Conservation (phyloP, 371 early-diverging fungal species). For the Modicella reniformis region DNA sequence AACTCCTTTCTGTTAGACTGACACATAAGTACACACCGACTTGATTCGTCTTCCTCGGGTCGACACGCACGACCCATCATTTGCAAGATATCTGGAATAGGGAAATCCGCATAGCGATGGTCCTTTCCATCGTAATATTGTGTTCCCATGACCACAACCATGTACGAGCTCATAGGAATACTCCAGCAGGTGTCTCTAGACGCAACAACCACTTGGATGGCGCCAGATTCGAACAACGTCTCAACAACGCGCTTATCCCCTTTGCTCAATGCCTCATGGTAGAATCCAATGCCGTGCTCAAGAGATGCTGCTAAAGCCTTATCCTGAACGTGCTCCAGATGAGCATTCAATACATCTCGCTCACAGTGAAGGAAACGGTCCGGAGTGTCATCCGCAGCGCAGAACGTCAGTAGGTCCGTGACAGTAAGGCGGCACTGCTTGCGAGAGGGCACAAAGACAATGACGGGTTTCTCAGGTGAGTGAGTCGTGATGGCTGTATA, state of each 20-base stretch:
- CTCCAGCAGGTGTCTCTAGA: constrained; percentile 93
- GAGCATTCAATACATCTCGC: constrained; percentile 69
- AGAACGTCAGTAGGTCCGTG: constrained; percentile 80
- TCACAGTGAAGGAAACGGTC: constrained; percentile 79
- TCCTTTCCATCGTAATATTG: constrained; percentile 93
- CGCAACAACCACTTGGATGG: constrained; percentile 90
- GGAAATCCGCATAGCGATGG: constrained; percentile 94
- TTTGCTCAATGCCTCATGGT: constrained; percentile 86
- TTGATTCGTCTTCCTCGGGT: constrained; percentile 74
- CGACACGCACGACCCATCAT: constrained; percentile 95
- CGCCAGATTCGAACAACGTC: constrained; percentile 78
- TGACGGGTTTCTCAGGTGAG: constrained; percentile 72
- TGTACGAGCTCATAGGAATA: constrained; percentile 78
- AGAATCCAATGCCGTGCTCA: constrained; percentile 88
- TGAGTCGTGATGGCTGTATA: constrained; percentile 80
- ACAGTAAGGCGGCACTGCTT: constrained; percentile 92
- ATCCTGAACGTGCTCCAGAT: constrained; percentile 78
- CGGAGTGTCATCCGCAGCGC: constrained; percentile 79
- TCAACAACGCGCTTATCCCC: constrained; percentile 80
- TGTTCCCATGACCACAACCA: constrained; percentile 96
- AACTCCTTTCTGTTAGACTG: constrained; percentile 92
- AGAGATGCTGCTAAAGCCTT: constrained; percentile 76
- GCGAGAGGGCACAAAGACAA: constrained; percentile 93
- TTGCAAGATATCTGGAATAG: constrained; percentile 92
- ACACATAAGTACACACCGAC: constrained; percentile 92